Conservation (phyloP, 805 yeast genomes). For the Hemisphaericaspora nanyangensis region DNA sequence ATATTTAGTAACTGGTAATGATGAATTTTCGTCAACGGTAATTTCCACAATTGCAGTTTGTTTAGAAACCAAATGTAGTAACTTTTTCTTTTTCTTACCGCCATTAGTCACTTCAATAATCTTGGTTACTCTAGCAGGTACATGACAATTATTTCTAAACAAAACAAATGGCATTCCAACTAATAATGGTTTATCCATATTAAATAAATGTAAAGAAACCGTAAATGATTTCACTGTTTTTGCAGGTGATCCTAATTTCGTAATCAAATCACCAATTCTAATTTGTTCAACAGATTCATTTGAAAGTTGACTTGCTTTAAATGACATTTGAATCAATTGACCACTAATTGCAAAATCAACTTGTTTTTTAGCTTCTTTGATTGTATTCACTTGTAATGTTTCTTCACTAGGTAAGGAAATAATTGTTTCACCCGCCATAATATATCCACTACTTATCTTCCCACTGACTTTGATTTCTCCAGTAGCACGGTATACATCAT, state of each 20-base stretch:
- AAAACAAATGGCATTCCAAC: constrained; percentile 76
- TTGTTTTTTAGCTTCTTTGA: constrained; percentile 29
- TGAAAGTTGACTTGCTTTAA: constrained; percentile 43
- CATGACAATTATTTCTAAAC: constrained; percentile 70
- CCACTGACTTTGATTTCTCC: constrained; percentile 58
- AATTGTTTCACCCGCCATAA: constrained; percentile 69
- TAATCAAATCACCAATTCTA: constrained; percentile 54
- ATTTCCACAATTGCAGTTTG: constrained; percentile 58
- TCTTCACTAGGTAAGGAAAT: constrained; percentile 51
- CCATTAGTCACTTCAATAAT: constrained; percentile 29
- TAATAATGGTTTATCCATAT: constrained; percentile 62
- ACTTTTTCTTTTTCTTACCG: constrained; percentile 34
- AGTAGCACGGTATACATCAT: constrained; percentile 53
- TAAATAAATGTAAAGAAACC: constrained; percentile 30
- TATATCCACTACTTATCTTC: constrained; percentile 60
- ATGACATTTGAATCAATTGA: constrained; percentile 47
- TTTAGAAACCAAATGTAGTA: constrained; percentile 55
- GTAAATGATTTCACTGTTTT: constrained; percentile 25
- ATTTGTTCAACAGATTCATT: constrained; percentile 53
- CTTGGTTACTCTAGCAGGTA: constrained; percentile 61
- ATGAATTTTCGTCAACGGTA: constrained; percentile 42
- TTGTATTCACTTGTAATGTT: constrained; percentile 39
- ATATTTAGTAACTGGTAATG: constrained; percentile 51
- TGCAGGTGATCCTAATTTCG: constrained; percentile 21
- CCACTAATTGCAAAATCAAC: constrained; percentile 61